Conservation (phyloP, 1,284 basidiomycete species). For the Austroboletus olivaceoglutinosus region DNA sequence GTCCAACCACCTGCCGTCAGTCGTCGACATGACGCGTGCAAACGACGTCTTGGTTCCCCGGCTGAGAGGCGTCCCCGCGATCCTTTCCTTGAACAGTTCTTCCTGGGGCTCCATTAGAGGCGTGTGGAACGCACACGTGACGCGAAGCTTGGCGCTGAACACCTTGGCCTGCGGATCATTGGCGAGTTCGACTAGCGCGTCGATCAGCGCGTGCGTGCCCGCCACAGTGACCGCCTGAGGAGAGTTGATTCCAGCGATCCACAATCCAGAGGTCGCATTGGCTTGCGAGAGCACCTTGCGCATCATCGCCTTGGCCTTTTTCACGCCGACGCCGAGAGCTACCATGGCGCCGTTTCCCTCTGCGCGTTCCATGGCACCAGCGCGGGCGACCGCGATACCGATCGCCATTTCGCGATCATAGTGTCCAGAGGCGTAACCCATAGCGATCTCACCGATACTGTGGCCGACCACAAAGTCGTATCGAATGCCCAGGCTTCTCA, state of each 20-base stretch:
- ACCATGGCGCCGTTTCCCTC: slow-evolving; percentile 35
- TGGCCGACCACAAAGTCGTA: slow-evolving; percentile 34
- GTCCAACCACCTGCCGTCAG: slow-evolving; percentile 33
- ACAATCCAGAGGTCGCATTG: slow-evolving; percentile 25
- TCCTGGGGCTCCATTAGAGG: slow-evolving; percentile 35
- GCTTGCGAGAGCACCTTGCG: slow-evolving; percentile 29
- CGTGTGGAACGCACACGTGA: slow-evolving; percentile 32
- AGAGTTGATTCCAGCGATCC: slow-evolving; percentile 34
- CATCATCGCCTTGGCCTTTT: slow-evolving; percentile 31
- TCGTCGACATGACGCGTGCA: slow-evolving; percentile 33
- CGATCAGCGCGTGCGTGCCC: slow-evolving; percentile 26
- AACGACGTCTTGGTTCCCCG: slow-evolving; percentile 21
- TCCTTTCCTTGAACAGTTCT: slow-evolving; percentile 23
- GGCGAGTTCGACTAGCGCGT: slow-evolving; percentile 29
- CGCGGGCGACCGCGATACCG: slow-evolving; percentile 32
- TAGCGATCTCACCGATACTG: slow-evolving; percentile 34
- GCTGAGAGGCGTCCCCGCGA: slow-evolving; percentile 15
- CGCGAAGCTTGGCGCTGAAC: slow-evolving; percentile 28
- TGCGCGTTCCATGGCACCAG: slow-evolving; percentile 29
- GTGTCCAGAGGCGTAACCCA: slow-evolving; percentile 35
- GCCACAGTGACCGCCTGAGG: slow-evolving; percentile 34
- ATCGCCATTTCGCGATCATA: slow-evolving; percentile 32
- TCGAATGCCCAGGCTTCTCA: slow-evolving; percentile 27
- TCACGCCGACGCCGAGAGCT: slow-evolving; percentile 32
- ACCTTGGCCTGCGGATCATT: slow-evolving; percentile 29